A percentile compares a stretch with the other conserved stretches of the same genome.
Evolutionary conservation across 345 rosid species (phyloP).

Genomic region (Pseudoturritis turrita): DNA sequence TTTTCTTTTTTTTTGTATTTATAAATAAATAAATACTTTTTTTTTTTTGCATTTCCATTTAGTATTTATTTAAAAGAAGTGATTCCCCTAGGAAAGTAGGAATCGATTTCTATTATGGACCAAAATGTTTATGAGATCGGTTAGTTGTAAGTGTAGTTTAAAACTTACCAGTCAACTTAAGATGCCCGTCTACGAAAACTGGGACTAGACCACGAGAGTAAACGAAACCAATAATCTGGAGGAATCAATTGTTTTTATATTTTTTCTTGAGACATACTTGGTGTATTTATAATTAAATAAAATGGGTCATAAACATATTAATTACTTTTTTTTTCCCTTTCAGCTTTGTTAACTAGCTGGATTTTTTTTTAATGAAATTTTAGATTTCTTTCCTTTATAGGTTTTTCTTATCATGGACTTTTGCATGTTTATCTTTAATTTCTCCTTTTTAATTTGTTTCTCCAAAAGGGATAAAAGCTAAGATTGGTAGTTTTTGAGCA

Average conservation of each 20-base stretch:
- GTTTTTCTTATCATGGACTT: neutral
- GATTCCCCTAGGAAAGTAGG: no score
- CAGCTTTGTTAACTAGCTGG: neutral
- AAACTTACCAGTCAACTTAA: conserved; percentile 55
- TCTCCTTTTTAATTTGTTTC: neutral
- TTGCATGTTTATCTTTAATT: neutral
- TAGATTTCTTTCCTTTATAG: neutral
- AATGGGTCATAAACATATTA: neutral
- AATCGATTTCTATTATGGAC: no score
- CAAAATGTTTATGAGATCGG: neutral
- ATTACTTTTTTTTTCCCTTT: no score
- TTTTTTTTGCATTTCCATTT: no score
- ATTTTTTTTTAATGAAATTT: neutral
- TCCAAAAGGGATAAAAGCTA: no score
- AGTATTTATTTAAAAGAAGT: no score
- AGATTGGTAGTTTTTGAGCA: no score
- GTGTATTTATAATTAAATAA: neutral
- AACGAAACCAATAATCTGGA: neutral
- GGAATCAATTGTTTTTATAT: neutral
- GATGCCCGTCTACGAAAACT: conserved; percentile 48
- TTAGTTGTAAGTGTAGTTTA: neutral
- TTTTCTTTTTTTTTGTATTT: no score
- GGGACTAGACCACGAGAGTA: conserved; percentile 44
- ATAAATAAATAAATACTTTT: no score
- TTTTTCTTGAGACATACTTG: neutral